Base-by-base conservation (phyloP, 495 filamentous ascomycete genomes). In the Penicillium malachiteum region DNA sequence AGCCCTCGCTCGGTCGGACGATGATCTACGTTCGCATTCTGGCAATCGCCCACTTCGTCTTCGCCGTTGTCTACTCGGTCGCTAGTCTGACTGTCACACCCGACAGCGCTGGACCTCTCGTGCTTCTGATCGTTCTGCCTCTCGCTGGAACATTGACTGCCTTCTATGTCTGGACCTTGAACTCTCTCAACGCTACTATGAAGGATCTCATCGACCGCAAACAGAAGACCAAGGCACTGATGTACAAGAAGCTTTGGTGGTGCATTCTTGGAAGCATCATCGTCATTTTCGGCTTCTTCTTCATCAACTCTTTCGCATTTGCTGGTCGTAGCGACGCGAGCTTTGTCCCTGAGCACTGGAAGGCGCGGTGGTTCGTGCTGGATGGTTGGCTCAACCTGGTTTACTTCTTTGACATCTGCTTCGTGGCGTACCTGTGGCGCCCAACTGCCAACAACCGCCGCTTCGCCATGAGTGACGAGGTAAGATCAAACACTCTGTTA, bases 211-310 rank as follows among this genome's bases (percentile, higher is more conserved):
- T 89, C 12, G 91, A 94, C 65, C 85, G 94, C 42, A 97, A 96
- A 72, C 94, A 99, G 73, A 89, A 87, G 69, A 87, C 87, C 53
- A 99, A 99, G 69, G 88, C 89, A 17, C 71, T 83, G 69, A 99
- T 99, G 94, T 99, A 97, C 77, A 91, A 90, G 74, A 96, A 95
- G 71, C 86, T 99, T 21, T 99, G 94, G 94, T 99, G 90, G 90
- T 92, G 91, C 70, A 95, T 99, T 56, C 79, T 99, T 13, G 81
- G 81, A 52, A 92, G 87, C 62, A 96, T 99, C 68, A 75, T 96
- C 50, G 90, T 97, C 48, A 97, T 97, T 58, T 97, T 97, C 62
- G 92, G 79, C 54, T 99, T 97, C 77, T 96, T 99, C 78, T 88
- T 89, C 66, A 83, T 97, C 72, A 97, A 96, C 76, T 93, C 89